Base-by-base conservation (phyloP, 352 stramenopile genomes). In the Globisporangium splendens region DNA sequence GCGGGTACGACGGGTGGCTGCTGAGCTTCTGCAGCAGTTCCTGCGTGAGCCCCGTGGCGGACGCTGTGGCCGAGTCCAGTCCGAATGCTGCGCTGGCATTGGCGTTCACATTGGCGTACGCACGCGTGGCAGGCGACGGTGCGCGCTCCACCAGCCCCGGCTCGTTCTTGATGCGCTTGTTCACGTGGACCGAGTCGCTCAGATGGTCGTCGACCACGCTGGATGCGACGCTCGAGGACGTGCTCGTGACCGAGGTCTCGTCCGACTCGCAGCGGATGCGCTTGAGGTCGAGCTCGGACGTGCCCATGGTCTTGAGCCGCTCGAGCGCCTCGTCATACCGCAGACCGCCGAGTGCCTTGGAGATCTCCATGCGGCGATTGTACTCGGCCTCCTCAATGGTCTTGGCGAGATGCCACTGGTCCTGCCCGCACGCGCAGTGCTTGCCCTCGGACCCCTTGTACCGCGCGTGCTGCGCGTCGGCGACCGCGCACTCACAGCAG, bases 381-480 rank as follows among this genome's bases (percentile, higher is more conserved):
- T 93, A 91, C 70, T 94, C 85, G 54, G 72, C 68, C 60, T 90
- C 85, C 59, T 94, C 85, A 18, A 91, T 70, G 18, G 77, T 79
- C 70, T 91, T 92, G 64, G 85, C 85, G 11, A 91, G 63, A 54
- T 91, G 80, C 85, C 85, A 94, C 62, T 94, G 73, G 68, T 94
- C 85, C 52, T 82, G 78, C 7, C 85, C 85, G 35, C 85, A 94
- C 1, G 68, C 65, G 46, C 85, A 94, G 70, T 94, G 85, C 65
- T 90, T 91, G 46, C 83, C 83, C 56, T 93, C 83, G 3, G 85
- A 74, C 17, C 80, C 82, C 51, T 92, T 92, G 73, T 91, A 93
- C 31, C 79, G 73, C 46, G 70, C 65, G 17, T 62, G 70, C 38
- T 64, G 50, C 58, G 57, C 60, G 60, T 76, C 62, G 24, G 69